Evolutionary conservation across 768 basidiomycete genomes (phyloP).

Genomic region (Leucocoprinus leucothites): DNA sequence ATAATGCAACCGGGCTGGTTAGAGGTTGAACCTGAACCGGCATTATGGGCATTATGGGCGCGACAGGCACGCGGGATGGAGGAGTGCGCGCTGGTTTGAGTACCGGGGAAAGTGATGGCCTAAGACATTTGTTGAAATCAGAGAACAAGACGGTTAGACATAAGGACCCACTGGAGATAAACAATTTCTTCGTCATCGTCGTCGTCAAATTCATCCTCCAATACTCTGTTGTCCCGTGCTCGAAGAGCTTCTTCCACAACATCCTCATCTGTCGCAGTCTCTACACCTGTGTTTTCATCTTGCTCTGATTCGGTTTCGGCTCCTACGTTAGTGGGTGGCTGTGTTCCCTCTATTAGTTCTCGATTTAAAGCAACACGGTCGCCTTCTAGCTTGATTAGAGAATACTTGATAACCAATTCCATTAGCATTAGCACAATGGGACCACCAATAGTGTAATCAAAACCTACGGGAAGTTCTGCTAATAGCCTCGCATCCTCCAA

Average conservation of each 20-base stretch:
- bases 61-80: slow-evolving; percentile 22
- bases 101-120: slow-evolving; percentile 25
- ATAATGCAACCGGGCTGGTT: slow-evolving; percentile 26
- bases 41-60: slow-evolving; percentile 23
- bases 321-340: slow-evolving; percentile 14
- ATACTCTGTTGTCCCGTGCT: slow-evolving; percentile 37
- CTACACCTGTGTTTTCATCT: slow-evolving; percentile 64
- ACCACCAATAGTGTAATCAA: slow-evolving; percentile 1
- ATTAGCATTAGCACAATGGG: neutral
- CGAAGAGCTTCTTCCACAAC: slow-evolving; percentile 69
- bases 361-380: slow-evolving; percentile 32
- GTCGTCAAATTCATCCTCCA: slow-evolving; percentile 37
- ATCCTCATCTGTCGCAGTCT: slow-evolving; percentile 79
- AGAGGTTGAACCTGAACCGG: slow-evolving; percentile 31
- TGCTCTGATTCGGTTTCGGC: slow-evolving; percentile 17
- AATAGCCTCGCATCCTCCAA: slow-evolving; percentile 67
- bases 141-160: neutral
- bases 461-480: slow-evolving; percentile 54
- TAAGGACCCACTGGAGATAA: slow-evolving; percentile 57
- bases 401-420: slow-evolving; percentile 27
- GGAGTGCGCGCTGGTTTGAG: slow-evolving; percentile 29
- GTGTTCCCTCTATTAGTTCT: slow-evolving; percentile 25
- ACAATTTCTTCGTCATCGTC: slow-evolving; percentile 74
- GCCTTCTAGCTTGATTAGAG: slow-evolving; percentile 35
- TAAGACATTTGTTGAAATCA: slow-evolving; percentile 9